phyloP scores from a whole-genome alignment of 495 filamentous ascomycete genomes.

The Penicillium daleae region DNA sequence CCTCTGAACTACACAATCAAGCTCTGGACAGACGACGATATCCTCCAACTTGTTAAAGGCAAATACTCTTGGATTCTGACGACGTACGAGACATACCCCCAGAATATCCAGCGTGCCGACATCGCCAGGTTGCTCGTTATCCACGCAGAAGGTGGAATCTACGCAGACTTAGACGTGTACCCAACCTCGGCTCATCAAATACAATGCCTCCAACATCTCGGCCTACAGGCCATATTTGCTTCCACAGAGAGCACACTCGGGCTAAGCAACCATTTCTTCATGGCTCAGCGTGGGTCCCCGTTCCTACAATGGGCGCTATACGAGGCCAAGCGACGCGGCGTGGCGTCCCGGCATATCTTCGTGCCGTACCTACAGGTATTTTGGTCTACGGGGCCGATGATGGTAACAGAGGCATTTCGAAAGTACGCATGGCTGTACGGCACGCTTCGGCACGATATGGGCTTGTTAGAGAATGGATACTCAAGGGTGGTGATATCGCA shows the following conservation, averaged over 20 bases:
- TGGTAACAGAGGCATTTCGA: too few relatives aligned
- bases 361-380: too few relatives aligned
- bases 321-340: too few relatives aligned
- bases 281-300: too few relatives aligned
- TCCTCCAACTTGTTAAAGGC: background rate
- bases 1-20: background rate
- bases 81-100: slow-evolving; percentile 11
- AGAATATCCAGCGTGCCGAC: slow-evolving; percentile 13
- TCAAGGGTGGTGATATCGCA: slow-evolving; percentile 4
- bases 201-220: slow-evolving; percentile 5
- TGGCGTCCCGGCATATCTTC: too few relatives aligned
- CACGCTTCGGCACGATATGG: background rate
- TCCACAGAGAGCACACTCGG: too few relatives aligned
- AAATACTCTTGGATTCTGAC: slow-evolving; percentile 12
- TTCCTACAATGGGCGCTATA: too few relatives aligned
- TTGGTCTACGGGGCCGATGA: too few relatives aligned
- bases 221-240: background rate
- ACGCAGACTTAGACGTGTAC: slow-evolving; percentile 16
- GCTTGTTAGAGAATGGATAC: slow-evolving; percentile 12
- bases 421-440: too few relatives aligned
- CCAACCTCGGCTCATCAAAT: slow-evolving; percentile 12
- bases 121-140: slow-evolving; percentile 11
- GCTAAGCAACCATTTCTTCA: too few relatives aligned
- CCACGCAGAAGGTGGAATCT: slow-evolving; percentile 15
- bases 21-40: too few relatives aligned